Base-by-base conservation (phyloP, 2,329 filamentous ascomycete genomes). In the Ceratocystis smalleyi region DNA sequence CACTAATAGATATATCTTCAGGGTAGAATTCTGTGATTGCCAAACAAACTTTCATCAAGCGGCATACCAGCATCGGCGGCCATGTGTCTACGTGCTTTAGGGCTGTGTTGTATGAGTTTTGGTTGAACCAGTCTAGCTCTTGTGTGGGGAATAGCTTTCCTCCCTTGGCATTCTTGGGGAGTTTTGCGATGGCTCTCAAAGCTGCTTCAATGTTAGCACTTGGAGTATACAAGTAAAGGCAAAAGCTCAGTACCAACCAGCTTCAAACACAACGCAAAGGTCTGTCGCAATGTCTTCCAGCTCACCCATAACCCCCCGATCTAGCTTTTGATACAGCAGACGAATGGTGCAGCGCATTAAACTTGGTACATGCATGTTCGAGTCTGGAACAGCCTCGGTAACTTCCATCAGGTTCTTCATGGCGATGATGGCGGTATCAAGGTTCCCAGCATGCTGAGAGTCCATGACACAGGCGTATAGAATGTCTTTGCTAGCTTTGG, bases 121-220 rank as follows among this genome's bases (percentile, higher is more conserved):
- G 85, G 45, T 85, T 86, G 71, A 95, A 91, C 90, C 90, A 95
- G 68, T 91, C 81, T 2, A 95, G 77, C 69, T 96, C 90, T 2
- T 77, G 72, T 0, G 79, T 65, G 0, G 79, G 81, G 70, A 91
- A 90, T 0, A 79, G 65, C 67, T 74, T 81, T 40, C 74, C 72
- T 7, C 75, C 77, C 19, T 75, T 69, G 49, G 69, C 71, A 68
- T 75, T 75, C 62, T 70, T 75, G 2, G 70, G 74, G 19, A 71
- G 73, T 66, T 73, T 68, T 40, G 75, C 68, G 40, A 74, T 78
- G 27, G 77, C 75, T 51, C 76, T 75, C 1, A 74, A 72, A 19
- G 78, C 78, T 72, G 3, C 0, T 43, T 4, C 40, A n/a, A 10
- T 7, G 8, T 55, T n/a, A 27, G 71, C 45, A 69, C 68, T 4